Conservation (phyloP, 371 early-diverging fungal species). For the Mucor circinelloides region DNA sequence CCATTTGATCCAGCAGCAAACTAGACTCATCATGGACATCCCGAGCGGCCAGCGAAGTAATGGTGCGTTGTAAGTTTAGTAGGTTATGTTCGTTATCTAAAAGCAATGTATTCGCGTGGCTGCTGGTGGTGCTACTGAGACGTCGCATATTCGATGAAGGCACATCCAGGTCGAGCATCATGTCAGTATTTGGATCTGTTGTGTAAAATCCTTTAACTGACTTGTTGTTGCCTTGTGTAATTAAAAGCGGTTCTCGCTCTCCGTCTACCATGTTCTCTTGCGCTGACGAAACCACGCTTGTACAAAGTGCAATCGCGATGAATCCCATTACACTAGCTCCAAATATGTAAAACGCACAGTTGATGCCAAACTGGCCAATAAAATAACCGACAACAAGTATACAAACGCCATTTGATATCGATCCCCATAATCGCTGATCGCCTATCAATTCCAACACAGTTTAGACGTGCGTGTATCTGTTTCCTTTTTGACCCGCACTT, state of each 20-base stretch:
- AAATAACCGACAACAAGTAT: constrained; percentile 40
- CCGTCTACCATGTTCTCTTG: background rate
- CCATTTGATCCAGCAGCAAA: constrained; percentile 24
- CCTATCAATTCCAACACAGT: constrained; percentile 17
- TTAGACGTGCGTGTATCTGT: background rate
- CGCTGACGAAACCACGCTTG: background rate
- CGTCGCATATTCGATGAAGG: constrained; percentile 16
- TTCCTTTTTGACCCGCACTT: background rate
- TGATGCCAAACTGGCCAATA: constrained; percentile 32
- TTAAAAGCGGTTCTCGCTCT: constrained; percentile 11
- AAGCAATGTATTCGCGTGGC: constrained; percentile 39
- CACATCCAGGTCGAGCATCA: background rate
- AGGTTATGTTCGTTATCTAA: constrained; percentile 19
- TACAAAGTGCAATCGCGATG: constrained; percentile 10
- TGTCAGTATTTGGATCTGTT: constrained; percentile 6
- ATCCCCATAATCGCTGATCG: constrained; percentile 50
- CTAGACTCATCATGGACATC: constrained; percentile 40
- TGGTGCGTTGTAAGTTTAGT: constrained; percentile 22
- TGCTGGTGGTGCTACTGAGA: constrained; percentile 33
- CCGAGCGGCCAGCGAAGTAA: constrained; percentile 28
- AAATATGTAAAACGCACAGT: constrained; percentile 47
- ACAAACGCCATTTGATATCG: constrained; percentile 40
- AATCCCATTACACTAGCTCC: constrained; percentile 30
- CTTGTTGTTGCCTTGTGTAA: constrained; percentile 3
- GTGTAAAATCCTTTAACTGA: constrained; percentile 17